These are phyloP conservation scores for Leishmania turanica DNA, from an alignment of 208 protist genomes.

Conservation along the genomic window DNA sequence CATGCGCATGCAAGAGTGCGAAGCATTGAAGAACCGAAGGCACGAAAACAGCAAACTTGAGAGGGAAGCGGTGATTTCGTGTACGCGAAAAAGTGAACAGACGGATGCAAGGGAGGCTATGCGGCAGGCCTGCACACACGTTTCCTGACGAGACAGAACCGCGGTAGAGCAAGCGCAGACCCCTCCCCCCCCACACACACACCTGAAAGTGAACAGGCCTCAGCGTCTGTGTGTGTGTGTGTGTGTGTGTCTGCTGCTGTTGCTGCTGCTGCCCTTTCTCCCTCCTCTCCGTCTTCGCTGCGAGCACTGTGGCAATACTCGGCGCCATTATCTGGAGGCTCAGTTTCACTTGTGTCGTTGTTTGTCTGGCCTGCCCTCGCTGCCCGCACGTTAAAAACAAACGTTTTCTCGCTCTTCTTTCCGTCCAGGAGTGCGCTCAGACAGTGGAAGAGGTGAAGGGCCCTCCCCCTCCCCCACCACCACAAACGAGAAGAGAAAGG, in stretches of 20 bases:
- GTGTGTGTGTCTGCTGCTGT: neutral
- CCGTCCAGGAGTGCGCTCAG: neutral
- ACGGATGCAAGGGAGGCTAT: neutral
- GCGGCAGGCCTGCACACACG: neutral
- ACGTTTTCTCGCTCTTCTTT: neutral
- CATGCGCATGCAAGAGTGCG: neutral
- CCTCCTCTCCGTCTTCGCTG: neutral
- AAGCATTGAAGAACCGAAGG: neutral
- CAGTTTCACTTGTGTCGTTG: neutral
- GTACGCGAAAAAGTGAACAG: neutral
- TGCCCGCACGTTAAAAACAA: neutral
- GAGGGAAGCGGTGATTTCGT: neutral
- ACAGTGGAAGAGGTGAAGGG: neutral
- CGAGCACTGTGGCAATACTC: neutral
- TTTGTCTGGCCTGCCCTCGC: neutral
- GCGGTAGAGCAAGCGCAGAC: neutral
- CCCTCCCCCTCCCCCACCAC: neutral
- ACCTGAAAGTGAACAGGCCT: neutral
- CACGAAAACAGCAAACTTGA: too few relatives aligned
- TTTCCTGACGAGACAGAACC: neutral
- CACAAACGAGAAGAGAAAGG: too few relatives aligned
- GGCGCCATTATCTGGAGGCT: neutral
- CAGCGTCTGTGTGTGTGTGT: neutral
- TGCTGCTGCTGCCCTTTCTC: neutral
- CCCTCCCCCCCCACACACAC: neutral